Conservation (phyloP, 1,284 basidiomycete species). For the Tilletia setariae region DNA sequence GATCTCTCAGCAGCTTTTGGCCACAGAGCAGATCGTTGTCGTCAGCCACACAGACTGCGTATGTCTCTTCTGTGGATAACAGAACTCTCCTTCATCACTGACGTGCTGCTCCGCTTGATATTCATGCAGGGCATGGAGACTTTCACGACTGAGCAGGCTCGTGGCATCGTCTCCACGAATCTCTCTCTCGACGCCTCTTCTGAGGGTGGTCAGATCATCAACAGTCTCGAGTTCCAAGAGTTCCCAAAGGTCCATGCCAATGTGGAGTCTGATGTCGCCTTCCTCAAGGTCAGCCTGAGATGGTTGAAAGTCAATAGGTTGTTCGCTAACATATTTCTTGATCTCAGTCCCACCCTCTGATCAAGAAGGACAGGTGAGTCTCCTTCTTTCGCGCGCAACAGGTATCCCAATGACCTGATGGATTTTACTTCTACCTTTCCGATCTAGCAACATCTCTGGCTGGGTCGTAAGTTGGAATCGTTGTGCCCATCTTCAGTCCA, state of each 20-base stretch:
- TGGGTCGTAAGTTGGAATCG: conserved; percentile 4
- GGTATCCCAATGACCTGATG: too few species aligned
- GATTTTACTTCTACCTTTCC: too few species aligned
- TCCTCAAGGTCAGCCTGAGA: conserved; percentile 9
- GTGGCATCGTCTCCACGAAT: conserved; percentile 16
- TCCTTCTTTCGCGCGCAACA: too few species aligned
- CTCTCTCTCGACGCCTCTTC: not conserved
- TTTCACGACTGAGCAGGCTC: conserved; percentile 20
- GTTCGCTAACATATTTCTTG: too few species aligned
- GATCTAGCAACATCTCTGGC: not conserved
- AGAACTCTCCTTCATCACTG: not conserved
- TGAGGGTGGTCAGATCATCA: not conserved
- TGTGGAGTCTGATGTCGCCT: conserved; percentile 19
- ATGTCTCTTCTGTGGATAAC: not conserved
- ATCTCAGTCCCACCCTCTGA: not conserved
- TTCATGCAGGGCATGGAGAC: conserved; percentile 8
- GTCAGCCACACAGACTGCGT: conserved; percentile 21
- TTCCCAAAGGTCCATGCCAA: conserved; percentile 19
- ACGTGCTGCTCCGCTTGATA: not conserved
- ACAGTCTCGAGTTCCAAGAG: conserved; percentile 19
- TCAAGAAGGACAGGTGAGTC: conserved; percentile 11
- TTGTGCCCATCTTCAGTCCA: not conserved
- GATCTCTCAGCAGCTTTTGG: conserved; percentile 22
- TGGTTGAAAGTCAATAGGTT: too few species aligned
- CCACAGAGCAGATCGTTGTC: conserved; percentile 21